phyloP scores from a whole-genome alignment of 176 grass and related monocot species.

The Secale cereale region DNA sequence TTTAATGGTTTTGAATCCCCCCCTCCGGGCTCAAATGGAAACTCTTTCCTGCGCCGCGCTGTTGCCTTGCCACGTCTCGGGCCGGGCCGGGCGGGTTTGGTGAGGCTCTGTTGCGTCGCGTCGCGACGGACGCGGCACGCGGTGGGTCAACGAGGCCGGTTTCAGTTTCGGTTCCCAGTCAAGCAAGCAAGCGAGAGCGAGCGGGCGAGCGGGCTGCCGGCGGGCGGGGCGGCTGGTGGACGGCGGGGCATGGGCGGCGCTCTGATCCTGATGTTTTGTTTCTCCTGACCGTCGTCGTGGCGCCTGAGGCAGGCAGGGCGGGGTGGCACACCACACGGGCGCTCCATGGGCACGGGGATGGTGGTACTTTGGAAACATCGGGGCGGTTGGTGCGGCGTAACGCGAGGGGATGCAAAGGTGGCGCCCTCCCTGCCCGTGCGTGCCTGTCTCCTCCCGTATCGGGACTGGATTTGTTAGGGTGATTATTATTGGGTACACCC shows the following conservation, averaged over 20 bases:
- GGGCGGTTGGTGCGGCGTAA: not conserved
- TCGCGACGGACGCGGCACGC: not conserved
- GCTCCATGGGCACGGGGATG: not conserved
- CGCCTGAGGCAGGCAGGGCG: not conserved
- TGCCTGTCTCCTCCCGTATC: not conserved
- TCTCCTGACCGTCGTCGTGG: not conserved
- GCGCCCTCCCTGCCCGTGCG: not conserved
- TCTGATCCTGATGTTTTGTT: not conserved
- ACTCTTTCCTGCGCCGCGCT: not conserved
- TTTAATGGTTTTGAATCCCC: constrained; percentile 36
- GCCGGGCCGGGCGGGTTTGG: not conserved
- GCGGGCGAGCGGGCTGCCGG: not conserved
- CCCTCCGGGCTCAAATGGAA: constrained; percentile 6
- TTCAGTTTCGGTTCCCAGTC: not conserved
- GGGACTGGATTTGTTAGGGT: not conserved
- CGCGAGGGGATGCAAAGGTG: not conserved
- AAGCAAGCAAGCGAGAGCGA: not conserved
- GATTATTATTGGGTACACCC: not conserved
- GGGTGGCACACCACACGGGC: not conserved
- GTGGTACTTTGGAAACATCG: not conserved
- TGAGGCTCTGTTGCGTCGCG: not conserved
- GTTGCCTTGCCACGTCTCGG: constrained; percentile 8
- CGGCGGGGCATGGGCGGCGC: not conserved
- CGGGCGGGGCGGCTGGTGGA: not conserved
- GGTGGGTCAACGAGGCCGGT: constrained; percentile 20